phyloP scores from a whole-genome alignment of 345 rosid genomes.

The Hibiscus mutabilis region DNA sequence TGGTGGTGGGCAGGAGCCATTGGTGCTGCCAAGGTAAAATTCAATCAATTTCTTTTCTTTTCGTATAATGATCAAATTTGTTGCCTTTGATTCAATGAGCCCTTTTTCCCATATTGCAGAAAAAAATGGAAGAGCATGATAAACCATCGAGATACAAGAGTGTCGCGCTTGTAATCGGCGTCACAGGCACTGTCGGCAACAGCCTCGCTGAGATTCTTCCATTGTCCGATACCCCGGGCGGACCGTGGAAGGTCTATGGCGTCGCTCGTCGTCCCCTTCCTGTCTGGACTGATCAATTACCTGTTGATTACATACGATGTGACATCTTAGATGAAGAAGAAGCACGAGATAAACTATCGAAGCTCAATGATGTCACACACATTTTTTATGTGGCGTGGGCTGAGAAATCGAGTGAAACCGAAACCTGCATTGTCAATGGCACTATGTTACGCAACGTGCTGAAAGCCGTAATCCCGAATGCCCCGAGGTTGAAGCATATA shows the following conservation, averaged over 20 bases:
- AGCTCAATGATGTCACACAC: constrained; percentile 35
- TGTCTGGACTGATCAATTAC: constrained; percentile 15
- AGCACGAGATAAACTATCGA: constrained; percentile 23
- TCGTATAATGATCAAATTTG: not conserved
- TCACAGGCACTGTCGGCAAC: constrained; percentile 40
- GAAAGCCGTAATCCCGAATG: constrained; percentile 28
- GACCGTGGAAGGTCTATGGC: constrained; percentile 49
- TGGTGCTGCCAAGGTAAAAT: constrained; percentile 7
- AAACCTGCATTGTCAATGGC: constrained; percentile 32
- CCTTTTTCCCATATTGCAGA: not conserved
- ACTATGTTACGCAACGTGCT: constrained; percentile 36
- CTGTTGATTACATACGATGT: constrained; percentile 37
- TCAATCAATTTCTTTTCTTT: not conserved
- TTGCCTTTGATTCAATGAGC: not conserved
- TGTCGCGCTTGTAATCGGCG: constrained; percentile 31
- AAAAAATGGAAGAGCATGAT: not conserved
- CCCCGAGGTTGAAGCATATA: constrained; percentile 32
- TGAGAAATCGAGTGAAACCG: constrained; percentile 22
- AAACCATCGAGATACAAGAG: constrained; percentile 1
- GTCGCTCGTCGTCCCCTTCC: constrained; percentile 24
- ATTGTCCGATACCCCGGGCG: constrained; percentile 37
- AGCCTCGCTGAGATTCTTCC: constrained; percentile 45
- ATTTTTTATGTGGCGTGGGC: constrained; percentile 33
- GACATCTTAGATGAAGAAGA: constrained; percentile 25
- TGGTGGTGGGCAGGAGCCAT: constrained; percentile 17